Conservation (phyloP, 495 filamentous ascomycete genomes). For the Acidomyces sp. region DNA sequence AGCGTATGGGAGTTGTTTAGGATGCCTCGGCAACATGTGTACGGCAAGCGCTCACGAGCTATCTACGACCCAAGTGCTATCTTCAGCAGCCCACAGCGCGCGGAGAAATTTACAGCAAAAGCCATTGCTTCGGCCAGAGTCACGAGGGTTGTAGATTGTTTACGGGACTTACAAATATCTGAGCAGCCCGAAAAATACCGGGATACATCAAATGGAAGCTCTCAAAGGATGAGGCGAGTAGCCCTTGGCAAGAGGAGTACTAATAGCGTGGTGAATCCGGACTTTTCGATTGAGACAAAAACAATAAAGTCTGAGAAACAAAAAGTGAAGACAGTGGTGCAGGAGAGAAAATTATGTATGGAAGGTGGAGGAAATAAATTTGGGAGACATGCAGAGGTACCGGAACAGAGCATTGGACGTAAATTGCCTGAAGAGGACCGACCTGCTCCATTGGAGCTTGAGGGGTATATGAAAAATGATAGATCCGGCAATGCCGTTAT, state of each 20-base stretch:
- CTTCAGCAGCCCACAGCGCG: conserved; percentile 14
- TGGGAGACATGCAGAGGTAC: background rate
- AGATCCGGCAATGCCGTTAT: background rate
- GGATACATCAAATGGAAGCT: background rate
- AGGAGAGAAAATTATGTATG: background rate
- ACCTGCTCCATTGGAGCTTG: background rate
- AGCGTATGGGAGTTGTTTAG: no score
- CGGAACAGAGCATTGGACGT: background rate
- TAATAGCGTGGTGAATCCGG: conserved; percentile 5
- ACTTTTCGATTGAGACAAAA: background rate
- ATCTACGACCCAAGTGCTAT: conserved; percentile 9
- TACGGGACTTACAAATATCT: background rate
- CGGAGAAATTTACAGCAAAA: background rate
- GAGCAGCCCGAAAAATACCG: background rate
- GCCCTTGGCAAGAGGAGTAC: conserved; percentile 8
- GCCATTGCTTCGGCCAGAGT: background rate
- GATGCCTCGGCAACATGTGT: conserved; percentile 26
- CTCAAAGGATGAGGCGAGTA: background rate
- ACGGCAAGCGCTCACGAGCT: conserved; percentile 24
- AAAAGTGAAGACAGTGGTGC: conserved; percentile 4
- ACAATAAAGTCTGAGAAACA: background rate
- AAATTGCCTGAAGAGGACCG: background rate
- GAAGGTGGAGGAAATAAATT: background rate
- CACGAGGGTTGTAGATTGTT: background rate
- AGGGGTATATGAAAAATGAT: background rate